Base-by-base conservation (phyloP, 495 filamentous ascomycete genomes). In the Annulohypoxylon nitens region DNA sequence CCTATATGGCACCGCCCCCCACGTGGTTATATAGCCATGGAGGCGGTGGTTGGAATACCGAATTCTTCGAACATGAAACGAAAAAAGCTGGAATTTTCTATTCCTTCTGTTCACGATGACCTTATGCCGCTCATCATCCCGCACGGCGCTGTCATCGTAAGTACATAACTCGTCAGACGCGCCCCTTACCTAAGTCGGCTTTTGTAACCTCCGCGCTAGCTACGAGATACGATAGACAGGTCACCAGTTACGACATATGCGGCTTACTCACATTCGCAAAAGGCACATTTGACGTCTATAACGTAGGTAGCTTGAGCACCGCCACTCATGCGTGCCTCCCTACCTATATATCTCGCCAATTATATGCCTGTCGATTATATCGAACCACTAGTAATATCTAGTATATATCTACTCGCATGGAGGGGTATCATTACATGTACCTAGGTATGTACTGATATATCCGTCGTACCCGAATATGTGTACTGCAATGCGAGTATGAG, bases 201-300 rank as follows among this genome's bases (percentile, higher is more conserved):
- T 72, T 39, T 57, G 36, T 55, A 50, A 62, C 55, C 18, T 43
- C 30, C 50, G 55, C 39, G 34, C 45, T 41, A 45, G 33, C 54
- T 23, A 45, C 11, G 14, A 47, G 33, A 41, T 23, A 45, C 11
- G 14, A 47, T 34, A 43, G 50, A 20, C 16, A 23, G 6, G 14
- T 58, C 18, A 26, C 58, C 12, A 41, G 30, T 25, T n/a, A 25
- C 20, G 20, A 10, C 36, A 48, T 63, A 61, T 67, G 64, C 34
- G 20, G 69, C 63, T 64, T 72, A 72, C 64, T 63, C 37, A 25
- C 50, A 41, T 36, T 64, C 26, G 18, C 51, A 55, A 47, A 63
- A 63, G 37, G 16, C 48, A 61, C 12, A 47, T 9, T 39, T 23
- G 11, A 43, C 9, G 14, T 57, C 50, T 23, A 34, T 50, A 23